phyloP scores from a whole-genome alignment of 192 early-diverging fungal genomes.

The Phlyctochytrium bullatum region DNA sequence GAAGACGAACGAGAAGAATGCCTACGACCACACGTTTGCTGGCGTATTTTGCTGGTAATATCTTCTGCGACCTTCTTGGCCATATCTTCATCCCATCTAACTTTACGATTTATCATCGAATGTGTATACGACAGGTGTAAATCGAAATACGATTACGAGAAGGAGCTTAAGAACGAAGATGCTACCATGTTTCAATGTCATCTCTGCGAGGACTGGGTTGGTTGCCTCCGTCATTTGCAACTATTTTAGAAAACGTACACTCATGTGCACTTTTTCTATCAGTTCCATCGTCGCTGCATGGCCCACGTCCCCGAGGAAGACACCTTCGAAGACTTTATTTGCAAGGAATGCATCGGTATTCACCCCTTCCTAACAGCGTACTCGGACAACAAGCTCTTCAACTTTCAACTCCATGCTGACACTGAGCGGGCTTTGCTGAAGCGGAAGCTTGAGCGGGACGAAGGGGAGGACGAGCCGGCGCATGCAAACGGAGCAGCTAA shows the following conservation, averaged over 20 bases:
- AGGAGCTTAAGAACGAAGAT: conserved; percentile 58
- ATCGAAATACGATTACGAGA: conserved; percentile 58
- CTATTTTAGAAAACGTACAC: neutral
- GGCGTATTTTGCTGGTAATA: conserved; percentile 73
- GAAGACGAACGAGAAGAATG: conserved; percentile 63
- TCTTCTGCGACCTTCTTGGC: neutral
- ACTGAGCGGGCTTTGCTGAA: no score
- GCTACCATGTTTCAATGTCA: conserved; percentile 82
- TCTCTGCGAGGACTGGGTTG: conserved; percentile 80
- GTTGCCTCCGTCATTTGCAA: neutral
- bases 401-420: no score
- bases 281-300: no score
- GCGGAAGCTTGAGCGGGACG: neutral
- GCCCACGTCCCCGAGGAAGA: conserved; percentile 55
- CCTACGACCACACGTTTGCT: conserved; percentile 80
- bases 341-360: conserved; percentile 55
- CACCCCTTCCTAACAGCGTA: conserved; percentile 27
- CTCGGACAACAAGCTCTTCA: neutral
- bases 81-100: no score
- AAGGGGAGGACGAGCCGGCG: neutral
- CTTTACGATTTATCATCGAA: no score
- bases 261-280: no score
- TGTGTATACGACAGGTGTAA: no score
- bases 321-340: conserved; percentile 67
- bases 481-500: neutral